phyloP scores from a whole-genome alignment of 257 asterid genomes.

The Solanum bulbocastanum region DNA sequence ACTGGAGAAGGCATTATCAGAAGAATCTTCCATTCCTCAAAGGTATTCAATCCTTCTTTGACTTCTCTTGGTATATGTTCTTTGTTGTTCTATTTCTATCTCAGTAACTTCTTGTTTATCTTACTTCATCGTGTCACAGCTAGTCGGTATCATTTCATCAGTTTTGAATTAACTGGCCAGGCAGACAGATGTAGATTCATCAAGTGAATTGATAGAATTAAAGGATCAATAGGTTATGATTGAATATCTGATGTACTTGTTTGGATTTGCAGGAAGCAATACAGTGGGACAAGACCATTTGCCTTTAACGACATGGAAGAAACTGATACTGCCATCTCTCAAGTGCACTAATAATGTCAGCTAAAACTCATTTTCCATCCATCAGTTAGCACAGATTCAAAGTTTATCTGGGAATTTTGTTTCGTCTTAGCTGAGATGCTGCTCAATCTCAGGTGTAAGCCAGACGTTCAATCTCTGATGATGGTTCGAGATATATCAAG shows the following conservation, averaged over 20 bases:
- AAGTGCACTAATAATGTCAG: constrained; percentile 25
- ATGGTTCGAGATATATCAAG: background rate
- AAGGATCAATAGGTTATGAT: background rate
- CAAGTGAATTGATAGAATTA: background rate
- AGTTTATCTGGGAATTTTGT: background rate
- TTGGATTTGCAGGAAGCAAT: constrained; percentile 28
- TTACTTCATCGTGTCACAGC: background rate
- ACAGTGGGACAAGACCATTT: constrained; percentile 16
- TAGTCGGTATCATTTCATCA: background rate
- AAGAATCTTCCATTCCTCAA: constrained; percentile 49
- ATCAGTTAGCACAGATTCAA: background rate
- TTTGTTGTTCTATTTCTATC: background rate
- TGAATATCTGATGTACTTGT: background rate
- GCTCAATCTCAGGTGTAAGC: background rate
- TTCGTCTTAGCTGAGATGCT: background rate
- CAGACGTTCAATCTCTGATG: background rate
- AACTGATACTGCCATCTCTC: constrained; percentile 48
- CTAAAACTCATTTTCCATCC: background rate
- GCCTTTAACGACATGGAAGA: constrained; percentile 40
- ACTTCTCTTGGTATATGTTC: background rate
- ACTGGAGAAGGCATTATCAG: constrained; percentile 86
- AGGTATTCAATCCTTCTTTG: constrained; percentile 27
- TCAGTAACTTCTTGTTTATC: background rate
- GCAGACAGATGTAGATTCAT: background rate
- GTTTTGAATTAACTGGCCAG: background rate